phyloP scores from a whole-genome alignment of 345 rosid species.

The Heritiera littoralis region DNA sequence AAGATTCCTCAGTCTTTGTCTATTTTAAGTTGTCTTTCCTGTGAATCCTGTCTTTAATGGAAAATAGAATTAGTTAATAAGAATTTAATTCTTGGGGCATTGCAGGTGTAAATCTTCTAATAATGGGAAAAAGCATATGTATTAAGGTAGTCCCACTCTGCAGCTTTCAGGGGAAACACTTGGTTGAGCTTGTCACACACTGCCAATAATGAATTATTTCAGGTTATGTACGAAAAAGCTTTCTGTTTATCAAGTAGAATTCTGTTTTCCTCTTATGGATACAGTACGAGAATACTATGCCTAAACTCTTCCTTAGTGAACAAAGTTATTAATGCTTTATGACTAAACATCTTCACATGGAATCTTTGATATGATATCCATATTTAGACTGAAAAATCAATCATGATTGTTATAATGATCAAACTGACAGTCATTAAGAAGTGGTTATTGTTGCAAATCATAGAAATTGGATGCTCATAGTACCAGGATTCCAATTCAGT shows the following conservation, averaged over 20 bases:
- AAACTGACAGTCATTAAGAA: not conserved
- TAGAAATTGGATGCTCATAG: not conserved
- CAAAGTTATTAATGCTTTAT: not conserved
- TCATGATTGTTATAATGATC: not conserved
- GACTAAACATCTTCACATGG: not conserved
- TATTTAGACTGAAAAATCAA: not conserved
- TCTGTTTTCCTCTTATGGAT: not conserved
- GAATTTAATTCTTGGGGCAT: not conserved
- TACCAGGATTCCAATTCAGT: not conserved
- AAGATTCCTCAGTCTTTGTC: not conserved
- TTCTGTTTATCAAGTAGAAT: not conserved
- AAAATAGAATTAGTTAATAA: not conserved
- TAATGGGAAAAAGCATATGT: not conserved
- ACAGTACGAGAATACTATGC: not conserved
- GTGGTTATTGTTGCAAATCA: not conserved
- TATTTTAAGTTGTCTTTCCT: not conserved
- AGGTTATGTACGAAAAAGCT: not conserved
- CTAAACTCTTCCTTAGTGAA: not conserved
- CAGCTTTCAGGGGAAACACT: slow-evolving; percentile 7
- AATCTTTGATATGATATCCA: not conserved
- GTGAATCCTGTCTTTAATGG: not conserved
- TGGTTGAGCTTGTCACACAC: slow-evolving; percentile 1
- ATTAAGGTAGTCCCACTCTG: not conserved
- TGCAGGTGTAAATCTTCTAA: not conserved
- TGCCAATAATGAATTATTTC: not conserved